phyloP scores from a whole-genome alignment of 257 asterid genomes.

The Haberlea rhodopensis region DNA sequence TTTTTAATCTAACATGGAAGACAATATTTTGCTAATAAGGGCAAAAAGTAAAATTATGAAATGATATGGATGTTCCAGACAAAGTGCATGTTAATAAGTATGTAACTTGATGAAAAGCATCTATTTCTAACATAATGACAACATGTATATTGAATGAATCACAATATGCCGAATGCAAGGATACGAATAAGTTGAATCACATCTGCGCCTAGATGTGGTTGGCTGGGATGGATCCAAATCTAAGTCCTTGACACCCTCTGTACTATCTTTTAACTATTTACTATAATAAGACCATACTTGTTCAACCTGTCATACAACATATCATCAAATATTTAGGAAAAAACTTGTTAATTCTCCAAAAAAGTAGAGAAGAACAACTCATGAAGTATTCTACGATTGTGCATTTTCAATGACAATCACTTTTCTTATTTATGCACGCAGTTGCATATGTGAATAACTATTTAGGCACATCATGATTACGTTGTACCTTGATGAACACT shows the following conservation, averaged over 20 bases:
- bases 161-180: too few relatives aligned
- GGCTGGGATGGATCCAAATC: conserved; percentile 26
- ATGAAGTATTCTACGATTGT: conserved; percentile 3
- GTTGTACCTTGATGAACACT: not conserved
- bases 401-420: conserved; percentile 6
- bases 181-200: conserved; percentile 32
- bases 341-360: not conserved
- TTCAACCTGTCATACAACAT: conserved; percentile 39
- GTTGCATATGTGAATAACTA: not conserved
- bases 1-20: too few relatives aligned
- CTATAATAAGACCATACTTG: conserved; percentile 43
- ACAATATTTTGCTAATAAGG: too few relatives aligned
- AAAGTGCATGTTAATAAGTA: too few relatives aligned
- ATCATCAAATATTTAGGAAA: conserved; percentile 11
- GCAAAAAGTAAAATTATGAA: too few relatives aligned
- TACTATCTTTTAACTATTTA: conserved; percentile 39
- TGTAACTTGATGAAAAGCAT: too few relatives aligned
- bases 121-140: too few relatives aligned
- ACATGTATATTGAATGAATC: too few relatives aligned
- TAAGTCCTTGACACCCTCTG: conserved; percentile 29
- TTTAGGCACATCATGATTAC: not conserved
- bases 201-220: conserved; percentile 13
- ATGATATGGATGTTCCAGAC: too few relatives aligned
- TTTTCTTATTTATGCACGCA: not conserved
- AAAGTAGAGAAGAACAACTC: not conserved